Conservation (phyloP, 805 yeast genomes). For the Zygosaccharomyces rouxii region DNA sequence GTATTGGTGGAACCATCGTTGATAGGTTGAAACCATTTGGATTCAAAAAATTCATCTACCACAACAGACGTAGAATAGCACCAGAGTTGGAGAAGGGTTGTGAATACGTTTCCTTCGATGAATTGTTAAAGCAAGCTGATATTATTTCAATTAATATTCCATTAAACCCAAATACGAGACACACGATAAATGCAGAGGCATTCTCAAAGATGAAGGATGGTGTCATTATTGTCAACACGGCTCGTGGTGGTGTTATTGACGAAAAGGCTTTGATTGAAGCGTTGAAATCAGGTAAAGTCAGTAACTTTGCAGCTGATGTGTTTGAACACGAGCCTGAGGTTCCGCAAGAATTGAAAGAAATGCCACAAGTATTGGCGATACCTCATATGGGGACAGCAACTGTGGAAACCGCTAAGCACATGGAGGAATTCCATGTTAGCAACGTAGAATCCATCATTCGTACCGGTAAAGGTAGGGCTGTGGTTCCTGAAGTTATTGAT, state of each 20-base stretch:
- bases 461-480: slow-evolving; percentile 63
- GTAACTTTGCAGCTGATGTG: slow-evolving; percentile 70
- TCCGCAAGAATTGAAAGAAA: slow-evolving; percentile 52
- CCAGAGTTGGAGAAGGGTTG: slow-evolving; percentile 66
- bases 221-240: slow-evolving; percentile 72
- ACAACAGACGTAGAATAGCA: slow-evolving; percentile 59
- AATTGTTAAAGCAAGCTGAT: slow-evolving; percentile 59
- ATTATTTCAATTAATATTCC: slow-evolving; percentile 75
- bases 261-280: slow-evolving; percentile 54
- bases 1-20: slow-evolving; percentile 79
- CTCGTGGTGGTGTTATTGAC: slow-evolving; percentile 81
- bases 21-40: slow-evolving; percentile 74
- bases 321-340: slow-evolving; percentile 71
- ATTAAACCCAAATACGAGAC: slow-evolving; percentile 64
- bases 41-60: slow-evolving; percentile 61
- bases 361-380: slow-evolving; percentile 68
- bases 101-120: slow-evolving; percentile 67
- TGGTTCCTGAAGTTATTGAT: slow-evolving; percentile 73
- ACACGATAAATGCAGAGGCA: slow-evolving; percentile 57
- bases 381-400: slow-evolving; percentile 92
- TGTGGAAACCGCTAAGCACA: slow-evolving; percentile 63
- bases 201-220: slow-evolving; percentile 73
- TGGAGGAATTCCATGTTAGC: slow-evolving; percentile 75
- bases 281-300: slow-evolving; percentile 59
- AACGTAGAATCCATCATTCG: slow-evolving; percentile 57